Conservation (phyloP, 371 early-diverging fungal genomes). For the Apophysomyces elegans region DNA sequence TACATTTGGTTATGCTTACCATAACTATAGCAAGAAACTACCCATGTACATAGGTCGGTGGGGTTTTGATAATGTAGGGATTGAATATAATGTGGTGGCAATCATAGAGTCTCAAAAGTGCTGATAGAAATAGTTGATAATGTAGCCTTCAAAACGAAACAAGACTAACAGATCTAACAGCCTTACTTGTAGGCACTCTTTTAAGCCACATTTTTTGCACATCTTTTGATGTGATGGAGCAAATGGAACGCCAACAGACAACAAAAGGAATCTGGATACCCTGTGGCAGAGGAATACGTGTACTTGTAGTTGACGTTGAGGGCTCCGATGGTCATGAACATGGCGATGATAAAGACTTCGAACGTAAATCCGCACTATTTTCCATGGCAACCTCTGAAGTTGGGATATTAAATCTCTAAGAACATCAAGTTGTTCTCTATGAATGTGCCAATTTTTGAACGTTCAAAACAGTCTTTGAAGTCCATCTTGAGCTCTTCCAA, state of each 20-base stretch:
- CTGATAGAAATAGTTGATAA: conserved; percentile 87
- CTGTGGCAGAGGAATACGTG: conserved; percentile 80
- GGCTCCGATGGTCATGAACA: conserved; percentile 98
- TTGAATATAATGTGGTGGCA: conserved; percentile 96
- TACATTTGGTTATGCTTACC: neutral
- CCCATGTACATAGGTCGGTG: conserved; percentile 81
- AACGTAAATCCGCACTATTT: conserved; percentile 97
- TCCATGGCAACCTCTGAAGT: conserved; percentile 95
- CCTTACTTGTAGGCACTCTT: conserved; percentile 77
- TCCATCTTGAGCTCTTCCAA: conserved; percentile 95
- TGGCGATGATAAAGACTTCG: conserved; percentile 99
- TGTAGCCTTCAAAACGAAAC: neutral
- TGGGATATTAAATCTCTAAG: conserved; percentile 97
- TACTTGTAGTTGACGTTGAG: conserved; percentile 97
- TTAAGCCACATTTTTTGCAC: conserved; percentile 95
- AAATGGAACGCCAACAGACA: conserved; percentile 83
- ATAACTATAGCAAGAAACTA: conserved; percentile 58
- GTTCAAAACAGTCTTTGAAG: conserved; percentile 97
- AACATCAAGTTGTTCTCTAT: conserved; percentile 96
- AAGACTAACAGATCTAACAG: too few relatives aligned
- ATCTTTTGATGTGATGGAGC: conserved; percentile 93
- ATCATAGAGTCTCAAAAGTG: conserved; percentile 98
- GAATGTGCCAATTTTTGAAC: conserved; percentile 99
- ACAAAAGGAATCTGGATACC: conserved; percentile 98
- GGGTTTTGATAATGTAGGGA: conserved; percentile 85